Evolutionary conservation across 208 protist species (phyloP).

Genomic region (Histomonas meleagridis): DNA sequence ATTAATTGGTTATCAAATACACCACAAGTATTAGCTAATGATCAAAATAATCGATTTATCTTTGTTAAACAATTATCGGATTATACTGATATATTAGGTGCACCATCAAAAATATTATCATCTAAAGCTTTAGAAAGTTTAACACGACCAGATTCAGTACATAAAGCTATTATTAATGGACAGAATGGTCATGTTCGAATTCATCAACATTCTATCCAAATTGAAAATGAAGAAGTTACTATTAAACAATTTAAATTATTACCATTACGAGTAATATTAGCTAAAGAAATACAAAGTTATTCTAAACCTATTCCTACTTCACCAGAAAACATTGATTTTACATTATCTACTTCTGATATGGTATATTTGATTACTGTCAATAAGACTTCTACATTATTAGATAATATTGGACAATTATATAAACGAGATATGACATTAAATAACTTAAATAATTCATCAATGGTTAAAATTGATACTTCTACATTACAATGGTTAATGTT

Average conservation of each 20-base stretch:
- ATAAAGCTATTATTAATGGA: not conserved
- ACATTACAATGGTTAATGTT: constrained; percentile 21
- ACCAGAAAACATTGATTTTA: not conserved
- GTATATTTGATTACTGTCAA: not conserved
- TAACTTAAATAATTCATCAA: not conserved
- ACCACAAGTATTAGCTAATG: not conserved
- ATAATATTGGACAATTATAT: not conserved
- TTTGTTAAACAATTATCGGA: no score
- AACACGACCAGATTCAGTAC: not conserved
- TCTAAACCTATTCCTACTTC: not conserved
- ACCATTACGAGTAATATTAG: not conserved
- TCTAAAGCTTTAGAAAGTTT: not conserved
- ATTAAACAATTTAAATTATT: not conserved
- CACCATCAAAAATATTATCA: not conserved
- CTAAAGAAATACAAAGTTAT: not conserved
- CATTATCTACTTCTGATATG: not conserved
- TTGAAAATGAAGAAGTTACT: not conserved
- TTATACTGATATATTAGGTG: not conserved
- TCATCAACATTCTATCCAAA: not conserved
- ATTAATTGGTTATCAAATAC: not conserved
- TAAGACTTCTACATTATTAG: not conserved
- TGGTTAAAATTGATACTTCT: not conserved
- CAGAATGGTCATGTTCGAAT: not conserved
- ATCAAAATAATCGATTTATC: not conserved
- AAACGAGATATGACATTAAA: not conserved